Evolutionary conservation across 495 filamentous ascomycete genomes (phyloP).

Genomic region (Xylaria sp.): DNA sequence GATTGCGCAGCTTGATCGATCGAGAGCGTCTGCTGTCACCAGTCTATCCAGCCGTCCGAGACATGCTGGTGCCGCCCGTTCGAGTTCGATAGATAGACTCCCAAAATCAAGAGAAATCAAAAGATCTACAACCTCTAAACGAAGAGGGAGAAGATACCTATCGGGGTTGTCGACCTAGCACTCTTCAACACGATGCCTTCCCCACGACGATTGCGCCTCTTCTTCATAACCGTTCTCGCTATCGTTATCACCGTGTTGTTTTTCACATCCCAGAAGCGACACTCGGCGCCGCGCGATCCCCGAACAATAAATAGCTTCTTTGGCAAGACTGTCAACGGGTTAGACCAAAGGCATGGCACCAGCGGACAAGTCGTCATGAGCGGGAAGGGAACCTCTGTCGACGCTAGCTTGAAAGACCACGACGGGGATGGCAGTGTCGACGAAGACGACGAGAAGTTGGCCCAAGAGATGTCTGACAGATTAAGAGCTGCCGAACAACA

Average conservation of each 20-base stretch:
- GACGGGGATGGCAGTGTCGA: slow-evolving; percentile 54
- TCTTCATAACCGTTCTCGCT: slow-evolving; percentile 64
- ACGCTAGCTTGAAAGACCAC: slow-evolving; percentile 44
- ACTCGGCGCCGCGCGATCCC: slow-evolving; percentile 43
- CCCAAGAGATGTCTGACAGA: slow-evolving; percentile 52
- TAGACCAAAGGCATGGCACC: slow-evolving; percentile 45
- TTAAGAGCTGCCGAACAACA: slow-evolving; percentile 59
- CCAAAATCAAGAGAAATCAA: neutral
- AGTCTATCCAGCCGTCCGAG: neutral
- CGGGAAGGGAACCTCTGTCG: slow-evolving; percentile 37
- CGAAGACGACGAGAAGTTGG: slow-evolving; percentile 50
- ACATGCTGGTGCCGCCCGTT: slow-evolving; percentile 9
- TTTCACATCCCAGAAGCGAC: slow-evolving; percentile 58
- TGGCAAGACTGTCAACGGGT: slow-evolving; percentile 59
- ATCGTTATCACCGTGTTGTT: slow-evolving; percentile 67
- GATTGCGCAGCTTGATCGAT: neutral
- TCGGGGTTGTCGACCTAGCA: neutral
- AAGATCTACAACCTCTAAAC: neutral
- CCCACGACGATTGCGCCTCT: slow-evolving; percentile 67
- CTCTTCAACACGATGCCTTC: slow-evolving; percentile 66
- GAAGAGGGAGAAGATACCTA: neutral
- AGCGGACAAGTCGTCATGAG: slow-evolving; percentile 45
- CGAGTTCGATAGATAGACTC: neutral
- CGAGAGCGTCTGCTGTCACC: neutral
- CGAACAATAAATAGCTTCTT: slow-evolving; percentile 59